Evolutionary conservation across 345 rosid genomes (phyloP).

Genomic region (Gossypium mustelinum): DNA sequence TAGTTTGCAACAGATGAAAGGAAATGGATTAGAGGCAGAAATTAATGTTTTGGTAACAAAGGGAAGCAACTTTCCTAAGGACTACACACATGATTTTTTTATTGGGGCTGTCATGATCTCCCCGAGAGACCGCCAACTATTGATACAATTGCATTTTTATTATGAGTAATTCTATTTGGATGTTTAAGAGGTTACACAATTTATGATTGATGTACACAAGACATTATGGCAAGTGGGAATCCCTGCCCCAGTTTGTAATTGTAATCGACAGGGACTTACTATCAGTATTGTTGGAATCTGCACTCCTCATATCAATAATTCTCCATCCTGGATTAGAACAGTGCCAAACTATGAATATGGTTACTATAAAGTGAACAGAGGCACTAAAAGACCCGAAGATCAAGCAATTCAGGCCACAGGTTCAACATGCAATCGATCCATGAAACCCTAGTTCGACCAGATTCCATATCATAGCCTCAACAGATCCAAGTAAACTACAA

Average conservation of each 20-base stretch:
- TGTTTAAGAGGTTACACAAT: background rate
- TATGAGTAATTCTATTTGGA: background rate
- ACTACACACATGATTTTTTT: background rate
- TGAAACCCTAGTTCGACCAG: background rate
- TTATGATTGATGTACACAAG: conserved; percentile 5
- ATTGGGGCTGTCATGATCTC: conserved; percentile 1
- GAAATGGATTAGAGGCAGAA: background rate
- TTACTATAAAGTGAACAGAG: background rate
- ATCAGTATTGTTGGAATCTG: background rate
- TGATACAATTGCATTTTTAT: conserved; percentile 14
- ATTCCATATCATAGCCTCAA: background rate
- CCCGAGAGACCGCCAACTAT: conserved; percentile 15
- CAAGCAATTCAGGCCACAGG: background rate
- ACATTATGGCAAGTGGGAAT: background rate
- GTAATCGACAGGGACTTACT: background rate
- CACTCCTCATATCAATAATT: background rate
- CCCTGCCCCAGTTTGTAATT: background rate
- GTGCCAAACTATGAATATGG: background rate
- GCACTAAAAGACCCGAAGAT: background rate
- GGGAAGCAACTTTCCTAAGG: background rate
- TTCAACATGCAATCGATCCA: background rate
- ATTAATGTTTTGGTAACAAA: background rate
- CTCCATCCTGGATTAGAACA: background rate
- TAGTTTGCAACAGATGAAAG: background rate
- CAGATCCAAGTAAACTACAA: background rate